Base-by-base conservation (phyloP, 106 monocot species). In the Dioscorea alata region DNA sequence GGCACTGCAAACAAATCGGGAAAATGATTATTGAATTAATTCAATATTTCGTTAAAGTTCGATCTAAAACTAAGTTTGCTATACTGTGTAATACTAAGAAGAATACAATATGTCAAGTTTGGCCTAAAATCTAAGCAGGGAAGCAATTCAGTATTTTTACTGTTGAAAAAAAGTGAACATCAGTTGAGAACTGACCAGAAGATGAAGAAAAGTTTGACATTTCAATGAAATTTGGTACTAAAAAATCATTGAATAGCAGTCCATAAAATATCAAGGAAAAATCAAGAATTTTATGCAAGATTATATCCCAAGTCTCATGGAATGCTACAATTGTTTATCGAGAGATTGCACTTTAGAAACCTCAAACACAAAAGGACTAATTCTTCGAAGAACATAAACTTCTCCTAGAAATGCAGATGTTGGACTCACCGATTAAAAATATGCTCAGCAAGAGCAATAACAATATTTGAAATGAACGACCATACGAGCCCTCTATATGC, bases 401-500 rank as follows among this genome's bases (percentile, higher is more conserved):
- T 42, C 42, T 42, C 10, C 42, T 42, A 8, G 42, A 42, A 42
- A 42, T 42, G 42, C 0, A 48, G 62, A 61, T 28, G 9, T 31
- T 49, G 54, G 70, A 75, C 81, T 84, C 34, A 90, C 90, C 86
- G 59, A 84, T 49, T 60, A 90, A 73, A 57, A 90, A 67, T 64
- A 90, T 69, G 15, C 78, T 66, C 69, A 86, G 63, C 62, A 81
- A 33, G 61, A 90, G 73, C 54, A 90, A 28, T 1, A 86, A 71
- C 4, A 81, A 74, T 33, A 80, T 51, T 56, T 76, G 75, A 22
- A 76, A 20, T 57, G 86, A 74, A 0, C 73, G 74, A 25, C 76
- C 73, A 53, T 73, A 78, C 13, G 70, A 48, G 25, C 72, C 61
- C 4, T 63, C 72, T n/a, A 34, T 17, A 52, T 67, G 71, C 3